phyloP scores from a whole-genome alignment of 345 rosid genomes.

The Crucihimalaya himalaica region DNA sequence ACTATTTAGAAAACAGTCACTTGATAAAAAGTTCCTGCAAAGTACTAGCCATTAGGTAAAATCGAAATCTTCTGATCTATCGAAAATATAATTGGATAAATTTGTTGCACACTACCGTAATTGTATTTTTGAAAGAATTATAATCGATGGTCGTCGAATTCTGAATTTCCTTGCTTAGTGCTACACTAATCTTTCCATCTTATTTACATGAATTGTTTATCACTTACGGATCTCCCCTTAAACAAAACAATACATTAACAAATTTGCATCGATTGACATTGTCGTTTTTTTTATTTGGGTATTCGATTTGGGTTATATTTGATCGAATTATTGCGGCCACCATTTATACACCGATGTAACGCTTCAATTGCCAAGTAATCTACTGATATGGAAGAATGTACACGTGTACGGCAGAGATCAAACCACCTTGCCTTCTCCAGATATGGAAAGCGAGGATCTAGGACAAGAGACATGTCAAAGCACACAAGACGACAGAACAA shows the following conservation, averaged over 20 bases:
- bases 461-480: constrained; percentile 27
- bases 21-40: not conserved
- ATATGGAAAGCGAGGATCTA: constrained; percentile 41
- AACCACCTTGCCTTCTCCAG: constrained; percentile 28
- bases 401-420: constrained; percentile 23
- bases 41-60: not conserved
- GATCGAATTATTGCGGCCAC: constrained; percentile 20
- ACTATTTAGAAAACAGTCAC: not conserved
- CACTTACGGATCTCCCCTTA: not conserved
- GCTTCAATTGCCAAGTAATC: not conserved
- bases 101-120: not conserved
- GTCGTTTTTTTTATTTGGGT: not conserved
- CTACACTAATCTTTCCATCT: not conserved
- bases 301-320: too few species aligned
- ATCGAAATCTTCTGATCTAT: not conserved
- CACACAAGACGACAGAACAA: constrained; percentile 29
- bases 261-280: not conserved
- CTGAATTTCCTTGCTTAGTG: not conserved
- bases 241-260: not conserved
- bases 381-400: not conserved
- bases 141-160: not conserved
- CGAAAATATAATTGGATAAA: not conserved
- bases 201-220: not conserved
- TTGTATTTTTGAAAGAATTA: not conserved
- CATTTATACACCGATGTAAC: constrained; percentile 1